Conservation (phyloP, 2,329 filamentous ascomycete species). For the Fusarium albosuccineum region DNA sequence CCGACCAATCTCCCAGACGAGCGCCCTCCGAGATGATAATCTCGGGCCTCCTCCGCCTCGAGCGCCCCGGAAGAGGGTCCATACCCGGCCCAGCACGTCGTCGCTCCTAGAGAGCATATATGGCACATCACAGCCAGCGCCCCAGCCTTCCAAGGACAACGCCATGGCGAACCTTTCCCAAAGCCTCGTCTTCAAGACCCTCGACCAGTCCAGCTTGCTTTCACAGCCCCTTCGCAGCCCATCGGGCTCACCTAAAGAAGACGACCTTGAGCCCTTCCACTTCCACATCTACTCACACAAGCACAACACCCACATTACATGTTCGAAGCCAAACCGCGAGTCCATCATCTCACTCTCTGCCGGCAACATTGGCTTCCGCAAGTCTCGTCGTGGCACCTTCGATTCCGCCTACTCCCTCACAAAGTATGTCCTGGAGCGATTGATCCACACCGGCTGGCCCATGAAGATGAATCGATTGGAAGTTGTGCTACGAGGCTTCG, state of each 20-base stretch:
- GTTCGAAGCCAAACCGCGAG: slow-evolving; percentile 84
- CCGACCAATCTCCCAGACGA: slow-evolving; percentile 58
- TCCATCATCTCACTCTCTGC: slow-evolving; percentile 83
- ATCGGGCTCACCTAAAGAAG: slow-evolving; percentile 45
- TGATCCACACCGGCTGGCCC: slow-evolving; percentile 85
- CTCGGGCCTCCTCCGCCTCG: slow-evolving; percentile 36
- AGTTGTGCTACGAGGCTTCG: slow-evolving; percentile 87
- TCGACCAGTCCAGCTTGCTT: slow-evolving; percentile 50
- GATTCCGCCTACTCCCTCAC: slow-evolving; percentile 93
- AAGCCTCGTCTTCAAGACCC: slow-evolving; percentile 56
- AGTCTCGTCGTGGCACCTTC: slow-evolving; percentile 83
- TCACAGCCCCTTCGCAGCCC: slow-evolving; percentile 44
- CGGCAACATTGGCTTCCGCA: slow-evolving; percentile 93
- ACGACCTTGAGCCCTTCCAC: slow-evolving; percentile 76
- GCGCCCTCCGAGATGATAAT: slow-evolving; percentile 46
- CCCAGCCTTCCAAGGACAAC: slow-evolving; percentile 41
- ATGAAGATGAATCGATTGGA: slow-evolving; percentile 82
- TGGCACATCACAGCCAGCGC: slow-evolving; percentile 42
- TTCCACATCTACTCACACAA: slow-evolving; percentile 88
- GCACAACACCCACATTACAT: slow-evolving; percentile 95
- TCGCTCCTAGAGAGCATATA: slow-evolving; percentile 53
- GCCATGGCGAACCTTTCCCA: slow-evolving; percentile 53
- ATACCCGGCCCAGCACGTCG: slow-evolving; percentile 46
- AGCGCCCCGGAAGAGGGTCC: slow-evolving; percentile 35
- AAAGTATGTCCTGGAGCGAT: slow-evolving; percentile 83